These are phyloP conservation scores for Ganoderma leucocontextum DNA, from an alignment of 1,284 basidiomycete genomes.

Conservation along the genomic window DNA sequence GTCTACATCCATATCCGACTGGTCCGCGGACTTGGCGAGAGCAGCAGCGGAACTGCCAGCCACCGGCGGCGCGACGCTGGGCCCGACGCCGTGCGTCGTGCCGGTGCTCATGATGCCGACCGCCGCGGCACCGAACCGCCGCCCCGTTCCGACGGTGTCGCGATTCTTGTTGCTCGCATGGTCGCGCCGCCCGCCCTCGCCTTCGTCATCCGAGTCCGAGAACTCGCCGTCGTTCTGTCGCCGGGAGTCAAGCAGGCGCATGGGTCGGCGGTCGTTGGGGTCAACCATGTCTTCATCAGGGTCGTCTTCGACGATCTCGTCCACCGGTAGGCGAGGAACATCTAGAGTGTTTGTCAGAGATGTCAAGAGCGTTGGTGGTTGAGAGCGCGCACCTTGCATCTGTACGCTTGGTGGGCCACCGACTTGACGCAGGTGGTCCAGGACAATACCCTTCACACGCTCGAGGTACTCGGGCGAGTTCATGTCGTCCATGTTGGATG, in stretches of 20 bases:
- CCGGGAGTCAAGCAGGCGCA: slow-evolving; percentile 74
- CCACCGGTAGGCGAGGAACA: slow-evolving; percentile 81
- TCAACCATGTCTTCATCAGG: slow-evolving; percentile 85
- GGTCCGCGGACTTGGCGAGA: slow-evolving; percentile 29
- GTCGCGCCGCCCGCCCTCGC: slow-evolving; percentile 79
- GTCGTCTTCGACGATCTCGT: slow-evolving; percentile 81
- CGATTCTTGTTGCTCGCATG: slow-evolving; percentile 64
- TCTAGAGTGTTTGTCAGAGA: slow-evolving; percentile 51
- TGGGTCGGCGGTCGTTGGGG: slow-evolving; percentile 77
- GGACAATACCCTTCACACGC: slow-evolving; percentile 90
- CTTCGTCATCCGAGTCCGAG: slow-evolving; percentile 89
- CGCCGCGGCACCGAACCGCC: slow-evolving; percentile 72
- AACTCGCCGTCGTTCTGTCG: slow-evolving; percentile 83
- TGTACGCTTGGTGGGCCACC: slow-evolving; percentile 92
- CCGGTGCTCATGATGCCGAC: slow-evolving; percentile 74
- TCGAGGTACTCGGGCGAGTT: slow-evolving; percentile 95
- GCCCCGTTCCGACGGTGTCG: slow-evolving; percentile 53
- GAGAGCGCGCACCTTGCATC: slow-evolving; percentile 69
- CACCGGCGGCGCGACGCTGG: slow-evolving; percentile 70
- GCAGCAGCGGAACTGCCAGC: slow-evolving; percentile 40
- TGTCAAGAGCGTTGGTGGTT: not conserved
- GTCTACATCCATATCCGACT: slow-evolving; percentile 46
- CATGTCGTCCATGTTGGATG: slow-evolving; percentile 96
- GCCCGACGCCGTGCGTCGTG: slow-evolving; percentile 72
- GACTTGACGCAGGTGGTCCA: slow-evolving; percentile 88